These are phyloP conservation scores for Schwanniomyces pseudopolymorphus DNA, from an alignment of 805 yeast species.

Conservation along the genomic window DNA sequence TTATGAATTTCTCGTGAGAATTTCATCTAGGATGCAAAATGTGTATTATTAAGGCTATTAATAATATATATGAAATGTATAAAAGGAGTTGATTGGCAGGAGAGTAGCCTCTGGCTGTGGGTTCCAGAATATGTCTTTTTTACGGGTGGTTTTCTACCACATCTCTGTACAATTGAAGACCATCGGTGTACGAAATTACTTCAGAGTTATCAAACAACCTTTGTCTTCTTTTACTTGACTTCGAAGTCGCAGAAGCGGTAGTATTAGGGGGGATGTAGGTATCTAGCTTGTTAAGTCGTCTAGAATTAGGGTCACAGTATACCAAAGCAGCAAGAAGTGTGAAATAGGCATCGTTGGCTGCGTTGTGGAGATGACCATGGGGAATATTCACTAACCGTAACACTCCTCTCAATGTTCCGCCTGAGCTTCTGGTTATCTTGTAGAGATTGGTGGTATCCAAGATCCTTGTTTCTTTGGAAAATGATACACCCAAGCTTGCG, in stretches of 20 bases:
- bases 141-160: background rate
- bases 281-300: constrained; percentile 21
- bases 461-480: constrained; percentile 33
- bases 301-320: constrained; percentile 47
- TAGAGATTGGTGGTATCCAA: constrained; percentile 53
- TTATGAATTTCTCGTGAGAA: background rate
- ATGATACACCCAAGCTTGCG: constrained; percentile 40
- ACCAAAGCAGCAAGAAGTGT: constrained; percentile 54
- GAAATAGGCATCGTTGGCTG: constrained; percentile 69
- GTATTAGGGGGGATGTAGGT: constrained; percentile 4
- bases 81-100: no score
- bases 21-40: background rate
- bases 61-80: background rate
- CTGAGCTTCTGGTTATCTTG: constrained; percentile 37
- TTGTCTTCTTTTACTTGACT: constrained; percentile 4
- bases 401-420: constrained; percentile 46
- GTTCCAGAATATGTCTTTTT: no score
- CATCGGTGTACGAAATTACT: constrained; percentile 1
- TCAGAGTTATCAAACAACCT: constrained; percentile 6
- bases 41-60: background rate
- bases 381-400: constrained; percentile 51
- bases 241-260: background rate
- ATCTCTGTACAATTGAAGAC: background rate
- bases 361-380: constrained; percentile 63
- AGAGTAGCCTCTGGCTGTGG: no score